phyloP scores from a whole-genome alignment of 2,329 filamentous ascomycete genomes.

The Lasiodiplodia hormozganensis region DNA sequence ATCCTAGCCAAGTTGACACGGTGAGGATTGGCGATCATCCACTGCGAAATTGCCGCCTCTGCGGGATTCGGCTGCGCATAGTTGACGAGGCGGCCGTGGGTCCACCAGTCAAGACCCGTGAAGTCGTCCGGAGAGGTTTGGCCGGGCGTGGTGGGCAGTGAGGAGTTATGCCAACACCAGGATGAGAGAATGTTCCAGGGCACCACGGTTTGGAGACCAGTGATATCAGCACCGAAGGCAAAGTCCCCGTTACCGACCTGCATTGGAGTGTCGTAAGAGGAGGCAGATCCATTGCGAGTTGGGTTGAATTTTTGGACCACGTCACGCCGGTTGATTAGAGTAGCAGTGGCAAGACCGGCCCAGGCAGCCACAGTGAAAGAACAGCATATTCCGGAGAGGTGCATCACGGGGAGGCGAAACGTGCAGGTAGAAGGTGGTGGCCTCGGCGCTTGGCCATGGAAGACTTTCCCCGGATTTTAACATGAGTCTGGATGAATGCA shows the following conservation, averaged over 20 bases:
- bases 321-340: slow-evolving; percentile 39
- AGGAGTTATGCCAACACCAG: slow-evolving; percentile 57
- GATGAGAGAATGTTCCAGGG: slow-evolving; percentile 52
- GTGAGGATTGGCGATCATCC: slow-evolving; percentile 63
- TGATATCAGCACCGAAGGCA: slow-evolving; percentile 56
- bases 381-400: background rate
- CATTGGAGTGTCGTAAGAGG: slow-evolving; percentile 59
- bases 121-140: slow-evolving; percentile 48
- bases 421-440: background rate
- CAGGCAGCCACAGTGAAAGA: background rate
- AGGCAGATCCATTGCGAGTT: slow-evolving; percentile 50
- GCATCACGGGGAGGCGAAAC: background rate
- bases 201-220: slow-evolving; percentile 54
- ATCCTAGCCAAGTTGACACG: slow-evolving; percentile 58
- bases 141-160: slow-evolving; percentile 48
- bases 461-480: background rate
- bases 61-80: slow-evolving; percentile 53
- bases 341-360: background rate
- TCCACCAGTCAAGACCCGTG: slow-evolving; percentile 54
- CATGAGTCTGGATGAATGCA: slow-evolving; percentile 23
- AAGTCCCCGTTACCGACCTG: slow-evolving; percentile 59
- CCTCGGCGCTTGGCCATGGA: background rate
- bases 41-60: slow-evolving; percentile 55
- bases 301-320: slow-evolving; percentile 53
- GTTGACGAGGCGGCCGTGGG: slow-evolving; percentile 52